A percentile compares a stretch with the other conserved stretches of the same genome.
Evolutionary conservation across 1,284 basidiomycete species (phyloP).

Genomic region (Ustilago crameri): DNA sequence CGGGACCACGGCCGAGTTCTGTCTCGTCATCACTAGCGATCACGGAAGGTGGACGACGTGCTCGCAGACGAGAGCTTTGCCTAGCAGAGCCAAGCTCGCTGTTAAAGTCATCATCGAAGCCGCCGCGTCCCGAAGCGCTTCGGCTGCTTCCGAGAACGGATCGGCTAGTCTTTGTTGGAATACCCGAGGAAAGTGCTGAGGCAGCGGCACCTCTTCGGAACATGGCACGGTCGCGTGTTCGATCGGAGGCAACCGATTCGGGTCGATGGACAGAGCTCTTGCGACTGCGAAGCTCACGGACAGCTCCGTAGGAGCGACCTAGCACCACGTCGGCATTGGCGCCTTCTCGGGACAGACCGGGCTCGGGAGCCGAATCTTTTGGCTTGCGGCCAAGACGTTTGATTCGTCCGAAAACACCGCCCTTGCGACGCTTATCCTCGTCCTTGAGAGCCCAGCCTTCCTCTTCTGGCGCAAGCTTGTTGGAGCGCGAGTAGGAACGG

Average conservation of each 20-base stretch:
- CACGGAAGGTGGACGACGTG: slow-evolving; percentile 26
- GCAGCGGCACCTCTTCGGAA: slow-evolving; percentile 31
- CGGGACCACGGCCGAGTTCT: slow-evolving; percentile 3
- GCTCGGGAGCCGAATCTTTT: slow-evolving; percentile 5
- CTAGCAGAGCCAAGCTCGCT: slow-evolving; percentile 35
- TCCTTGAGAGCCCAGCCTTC: slow-evolving; percentile 38
- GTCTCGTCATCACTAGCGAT: slow-evolving; percentile 33
- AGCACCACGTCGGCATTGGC: slow-evolving; percentile 45
- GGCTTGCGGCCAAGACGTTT: slow-evolving; percentile 38
- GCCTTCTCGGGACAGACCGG: slow-evolving; percentile 15
- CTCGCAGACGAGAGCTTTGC: slow-evolving; percentile 12
- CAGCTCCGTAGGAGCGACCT: slow-evolving; percentile 46
- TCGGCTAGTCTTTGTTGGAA: slow-evolving; percentile 11
- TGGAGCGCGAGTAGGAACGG: slow-evolving; percentile 40
- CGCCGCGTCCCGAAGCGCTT: slow-evolving; percentile 30
- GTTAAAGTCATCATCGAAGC: slow-evolving; percentile 41
- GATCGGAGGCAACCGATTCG: slow-evolving; percentile 11
- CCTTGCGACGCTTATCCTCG: slow-evolving; percentile 44
- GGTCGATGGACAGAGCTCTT: slow-evolving; percentile 30
- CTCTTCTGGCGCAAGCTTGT: slow-evolving; percentile 48
- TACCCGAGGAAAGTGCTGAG: slow-evolving; percentile 28
- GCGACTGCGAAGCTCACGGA: slow-evolving; percentile 45
- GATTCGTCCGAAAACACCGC: slow-evolving; percentile 44
- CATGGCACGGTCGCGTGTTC: slow-evolving; percentile 11
- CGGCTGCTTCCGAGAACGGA: slow-evolving; percentile 25